These are phyloP conservation scores for Orbilia ellipsospora DNA, from an alignment of 2,329 filamentous ascomycete genomes.

Conservation along the genomic window DNA sequence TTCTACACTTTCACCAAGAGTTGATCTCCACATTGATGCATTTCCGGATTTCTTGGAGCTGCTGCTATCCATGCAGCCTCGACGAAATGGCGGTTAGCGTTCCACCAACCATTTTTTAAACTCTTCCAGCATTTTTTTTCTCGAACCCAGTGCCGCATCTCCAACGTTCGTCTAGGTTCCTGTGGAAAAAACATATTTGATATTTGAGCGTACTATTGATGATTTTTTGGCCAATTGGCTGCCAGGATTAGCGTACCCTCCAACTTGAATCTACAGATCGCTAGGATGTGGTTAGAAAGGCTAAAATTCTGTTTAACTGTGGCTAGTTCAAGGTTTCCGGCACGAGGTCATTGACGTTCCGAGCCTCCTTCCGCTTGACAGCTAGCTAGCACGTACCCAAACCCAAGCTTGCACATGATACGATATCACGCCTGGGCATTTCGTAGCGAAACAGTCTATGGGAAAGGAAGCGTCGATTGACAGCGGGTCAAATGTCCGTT, in stretches of 20 bases:
- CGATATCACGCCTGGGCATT: slow-evolving; percentile 40
- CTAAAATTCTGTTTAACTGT: slow-evolving; percentile 13
- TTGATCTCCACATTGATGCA: slow-evolving; percentile 23
- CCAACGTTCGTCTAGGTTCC: slow-evolving; percentile 5
- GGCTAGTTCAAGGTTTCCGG: slow-evolving; percentile 54
- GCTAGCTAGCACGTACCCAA: slow-evolving; percentile 3
- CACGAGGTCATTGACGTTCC: slow-evolving; percentile 50
- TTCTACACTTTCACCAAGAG: slow-evolving; percentile 4
- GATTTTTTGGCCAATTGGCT: slow-evolving; percentile 2
- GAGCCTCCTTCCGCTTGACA: slow-evolving; percentile 45
- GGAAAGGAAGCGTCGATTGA: slow-evolving; percentile 17
- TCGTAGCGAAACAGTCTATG: too few relatives aligned
- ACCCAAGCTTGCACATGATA: slow-evolving; percentile 36
- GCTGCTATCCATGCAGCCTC: slow-evolving; percentile 35
- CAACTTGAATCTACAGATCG: slow-evolving; percentile 10
- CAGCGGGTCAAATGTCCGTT: slow-evolving; percentile 47
- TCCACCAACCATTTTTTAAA: slow-evolving; percentile 44
- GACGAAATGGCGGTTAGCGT: slow-evolving; percentile 52
- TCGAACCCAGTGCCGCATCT: slow-evolving; percentile 40
- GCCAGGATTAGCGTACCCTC: not conserved
- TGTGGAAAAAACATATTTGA: slow-evolving; percentile 18
- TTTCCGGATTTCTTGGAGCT: not conserved
- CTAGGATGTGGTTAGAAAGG: slow-evolving; percentile 26
- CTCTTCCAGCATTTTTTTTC: slow-evolving; percentile 14
- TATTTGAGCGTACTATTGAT: slow-evolving; percentile 46